A percentile compares a stretch with the other conserved stretches of the same genome.
Evolutionary conservation across 257 asterid genomes (phyloP).

Genomic region (Mitragyna speciosa): DNA sequence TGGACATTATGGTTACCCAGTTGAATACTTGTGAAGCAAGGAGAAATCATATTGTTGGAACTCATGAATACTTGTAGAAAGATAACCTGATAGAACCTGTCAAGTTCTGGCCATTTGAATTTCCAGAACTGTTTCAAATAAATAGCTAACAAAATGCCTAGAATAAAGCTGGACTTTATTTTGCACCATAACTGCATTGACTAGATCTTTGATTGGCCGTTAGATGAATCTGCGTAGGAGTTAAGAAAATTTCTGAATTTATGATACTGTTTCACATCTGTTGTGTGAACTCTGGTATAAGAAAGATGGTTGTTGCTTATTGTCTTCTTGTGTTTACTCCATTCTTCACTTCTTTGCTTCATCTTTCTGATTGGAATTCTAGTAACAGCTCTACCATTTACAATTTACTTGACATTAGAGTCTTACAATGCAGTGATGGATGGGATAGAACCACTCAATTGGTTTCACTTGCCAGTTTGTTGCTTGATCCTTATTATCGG

Average conservation of each 20-base stretch:
- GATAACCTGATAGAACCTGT: not conserved
- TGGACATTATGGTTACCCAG: no score
- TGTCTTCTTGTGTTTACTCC: no score
- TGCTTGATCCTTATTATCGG: constrained; percentile 97
- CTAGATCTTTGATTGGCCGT: no score
- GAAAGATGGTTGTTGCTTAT: no score
- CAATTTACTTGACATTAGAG: constrained; percentile 16
- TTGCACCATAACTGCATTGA: no score
- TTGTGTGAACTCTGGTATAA: no score
- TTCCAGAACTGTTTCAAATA: not conserved
- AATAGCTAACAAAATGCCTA: no score
- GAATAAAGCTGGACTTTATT: no score
- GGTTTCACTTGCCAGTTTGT: constrained; percentile 89
- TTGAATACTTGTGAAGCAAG: no score
- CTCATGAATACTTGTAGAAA: not conserved
- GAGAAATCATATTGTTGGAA: not conserved
- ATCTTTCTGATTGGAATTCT: not conserved
- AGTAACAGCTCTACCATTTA: constrained; percentile 12
- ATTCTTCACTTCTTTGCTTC: not conserved
- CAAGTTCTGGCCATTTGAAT: not conserved
- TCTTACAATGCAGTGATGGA: constrained; percentile 75
- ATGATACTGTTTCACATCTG: no score
- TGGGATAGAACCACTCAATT: constrained; percentile 99
- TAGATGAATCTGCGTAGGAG: no score
- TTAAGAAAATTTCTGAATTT: no score